Conservation (phyloP, 495 filamentous ascomycete species). For the Geoglossum glabrum region DNA sequence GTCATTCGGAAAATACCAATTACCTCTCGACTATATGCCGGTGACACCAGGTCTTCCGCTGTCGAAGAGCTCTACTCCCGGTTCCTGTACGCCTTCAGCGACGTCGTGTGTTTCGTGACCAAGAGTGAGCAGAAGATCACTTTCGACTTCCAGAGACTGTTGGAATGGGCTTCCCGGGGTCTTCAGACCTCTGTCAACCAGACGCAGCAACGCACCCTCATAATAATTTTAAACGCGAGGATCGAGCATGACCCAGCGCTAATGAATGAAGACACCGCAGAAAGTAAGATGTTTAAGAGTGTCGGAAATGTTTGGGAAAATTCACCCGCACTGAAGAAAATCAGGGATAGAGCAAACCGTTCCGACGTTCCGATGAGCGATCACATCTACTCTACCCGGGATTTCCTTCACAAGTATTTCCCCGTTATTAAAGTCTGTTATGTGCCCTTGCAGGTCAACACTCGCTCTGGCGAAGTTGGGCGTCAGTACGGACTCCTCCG, state of each 20-base stretch:
- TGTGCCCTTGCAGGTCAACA: background rate
- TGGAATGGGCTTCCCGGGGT: background rate
- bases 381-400: background rate
- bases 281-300: background rate
- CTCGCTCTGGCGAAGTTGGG: background rate
- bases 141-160: background rate
- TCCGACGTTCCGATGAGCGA: background rate
- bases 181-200: background rate
- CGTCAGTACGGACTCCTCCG: background rate
- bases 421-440: background rate
- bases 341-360: background rate
- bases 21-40: background rate
- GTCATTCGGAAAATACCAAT: background rate
- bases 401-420: background rate
- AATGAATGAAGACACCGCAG: background rate
- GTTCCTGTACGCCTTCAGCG: slow-evolving; percentile 5
- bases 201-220: background rate
- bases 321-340: background rate
- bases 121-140: background rate
- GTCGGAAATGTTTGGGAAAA: background rate
- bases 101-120: slow-evolving; percentile 4
- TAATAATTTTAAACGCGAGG: background rate
- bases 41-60: background rate
- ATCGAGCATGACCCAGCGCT: background rate
- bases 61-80: slow-evolving; percentile 2